Evolutionary conservation across 2,329 filamentous ascomycete genomes (phyloP).

Genomic region (Venturia aucupariae): DNA sequence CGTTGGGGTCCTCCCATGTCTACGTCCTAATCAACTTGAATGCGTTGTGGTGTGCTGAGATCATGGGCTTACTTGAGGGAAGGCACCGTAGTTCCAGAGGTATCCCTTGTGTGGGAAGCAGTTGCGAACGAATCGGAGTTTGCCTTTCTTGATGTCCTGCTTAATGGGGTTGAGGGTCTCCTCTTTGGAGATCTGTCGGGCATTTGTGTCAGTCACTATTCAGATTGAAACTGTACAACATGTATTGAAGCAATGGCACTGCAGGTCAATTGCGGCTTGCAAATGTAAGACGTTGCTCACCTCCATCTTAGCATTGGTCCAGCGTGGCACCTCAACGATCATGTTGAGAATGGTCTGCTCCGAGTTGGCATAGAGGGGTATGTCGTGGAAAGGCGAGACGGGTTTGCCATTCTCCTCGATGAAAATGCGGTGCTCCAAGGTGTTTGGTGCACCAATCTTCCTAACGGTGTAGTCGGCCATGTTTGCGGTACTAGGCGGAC

Average conservation of each 20-base stretch:
- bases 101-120: conserved; percentile 99
- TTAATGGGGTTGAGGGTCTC: conserved; percentile 98
- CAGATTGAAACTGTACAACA: not conserved
- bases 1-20: conserved; percentile 99
- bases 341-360: conserved; percentile 97
- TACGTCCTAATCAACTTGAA: conserved; percentile 31
- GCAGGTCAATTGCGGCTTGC: not conserved
- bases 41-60: not conserved
- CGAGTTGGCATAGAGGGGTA: conserved; percentile 93
- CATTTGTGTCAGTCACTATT: conserved; percentile 13
- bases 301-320: conserved; percentile 99
- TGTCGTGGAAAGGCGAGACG: conserved; percentile 95
- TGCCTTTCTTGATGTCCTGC: conserved; percentile 99
- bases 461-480: conserved; percentile 67
- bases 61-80: conserved; percentile 68
- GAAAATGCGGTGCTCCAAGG: conserved; percentile 93
- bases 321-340: conserved; percentile 98
- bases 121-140: conserved; percentile 98
- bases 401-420: conserved; percentile 95
- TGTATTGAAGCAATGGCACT: not conserved
- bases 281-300: conserved; percentile 43
- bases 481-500: conserved; percentile 16
- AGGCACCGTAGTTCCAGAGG: conserved; percentile 99
- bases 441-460: conserved; percentile 85
- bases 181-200: conserved; percentile 85